Evolutionary conservation across 2,329 filamentous ascomycete species (phyloP), one percentile per base, ranked within the genome.

Genomic region (Aureobasidium sp.): DNA sequence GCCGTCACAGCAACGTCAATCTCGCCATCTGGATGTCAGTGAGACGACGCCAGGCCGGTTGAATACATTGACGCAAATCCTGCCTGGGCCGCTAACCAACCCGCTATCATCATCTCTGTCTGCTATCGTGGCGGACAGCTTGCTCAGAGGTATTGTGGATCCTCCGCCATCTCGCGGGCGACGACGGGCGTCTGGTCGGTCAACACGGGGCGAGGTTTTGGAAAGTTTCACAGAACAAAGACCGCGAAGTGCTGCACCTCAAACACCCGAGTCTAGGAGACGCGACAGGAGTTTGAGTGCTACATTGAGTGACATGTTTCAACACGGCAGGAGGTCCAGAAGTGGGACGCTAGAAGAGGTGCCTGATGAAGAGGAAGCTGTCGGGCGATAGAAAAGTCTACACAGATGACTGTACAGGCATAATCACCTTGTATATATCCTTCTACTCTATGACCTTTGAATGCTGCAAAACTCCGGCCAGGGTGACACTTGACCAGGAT

Each of bases 51-150:
- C 62, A 45, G 58, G 61, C 30, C 65, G 71, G 21, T 21, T 40
- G 16, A 32, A 39, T 29, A 58, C 35, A 16, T 71, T 79, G 16
- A 72, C 73, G 3, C 74, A 73, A 2, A 77, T 85, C 32, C 72
- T 79, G 3, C 78, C 77, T 3, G 79, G 79, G 0, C 77, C 80
- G 5, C 68, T 85, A 4, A 74, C 82, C 1, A 77, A 78, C 25
- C 80, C 83, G 0, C 70, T 86, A 1, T 81, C 78, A 2, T 77
- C 75, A 1, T 78, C 77, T 1, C 71, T 86, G 14, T 80, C 74
- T 12, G 82, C 78, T 1, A 78, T 86, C 42, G 80, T 86, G 5
- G 82, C 81, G 7, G 82, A 86, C 58, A 77, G 80, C 19, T 70
- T 85, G 22, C 75, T 81, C n/a, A 76, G 79, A 14, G 78, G 79